Base-by-base conservation (phyloP, 129 eudicot species). In the Gnaphalium uliginosum region DNA sequence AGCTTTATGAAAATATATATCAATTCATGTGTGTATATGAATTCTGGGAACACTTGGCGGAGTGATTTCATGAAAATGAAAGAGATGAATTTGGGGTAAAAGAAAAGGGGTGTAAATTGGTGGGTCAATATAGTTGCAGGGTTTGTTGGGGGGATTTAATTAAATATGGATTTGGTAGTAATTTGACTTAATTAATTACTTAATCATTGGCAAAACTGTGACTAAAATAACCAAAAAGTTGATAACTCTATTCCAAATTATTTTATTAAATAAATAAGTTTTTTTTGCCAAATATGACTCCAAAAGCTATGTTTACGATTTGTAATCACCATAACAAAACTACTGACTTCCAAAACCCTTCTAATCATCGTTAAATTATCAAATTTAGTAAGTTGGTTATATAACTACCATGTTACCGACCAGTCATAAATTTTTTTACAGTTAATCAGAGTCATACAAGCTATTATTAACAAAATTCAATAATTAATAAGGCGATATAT, bases 41-140 rank as follows among this genome's bases (percentile, higher is more conserved):
- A 79, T 43, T 71, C 66, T 76, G 68, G 86, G 64, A 83, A 54
- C 76, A 83, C 85, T 84, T 84, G 76, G 75, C 29, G 58, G 71
- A 79, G 78, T 76, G 86, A 76, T 80, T 79, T 41, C 85, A 83
- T 78, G 54, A 50, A 78, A 84, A 80, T 75, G 74, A 61, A 72
- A 33, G 62, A 43, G 73, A 66, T 15, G 57, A 73, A 50, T 64
- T 30, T 35, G 69, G 35, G 17, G 26, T 13, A 25, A 56, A 17
- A 48, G 15, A 65, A 61, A 64, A 78, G 67, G 76, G 79, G 81
- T 76, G 66, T 69, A 83, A 79, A 75, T 27, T 59, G 77, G 82
- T 78, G 80, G 74, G 75, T 73, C 75, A 58, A 73, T 29, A 66
- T 73, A 80, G 83, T 80, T 73, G 79, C 83, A 80, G 83, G 79